Evolutionary conservation across 208 protist species (phyloP).

Genomic region (Phytomonas sp.): DNA sequence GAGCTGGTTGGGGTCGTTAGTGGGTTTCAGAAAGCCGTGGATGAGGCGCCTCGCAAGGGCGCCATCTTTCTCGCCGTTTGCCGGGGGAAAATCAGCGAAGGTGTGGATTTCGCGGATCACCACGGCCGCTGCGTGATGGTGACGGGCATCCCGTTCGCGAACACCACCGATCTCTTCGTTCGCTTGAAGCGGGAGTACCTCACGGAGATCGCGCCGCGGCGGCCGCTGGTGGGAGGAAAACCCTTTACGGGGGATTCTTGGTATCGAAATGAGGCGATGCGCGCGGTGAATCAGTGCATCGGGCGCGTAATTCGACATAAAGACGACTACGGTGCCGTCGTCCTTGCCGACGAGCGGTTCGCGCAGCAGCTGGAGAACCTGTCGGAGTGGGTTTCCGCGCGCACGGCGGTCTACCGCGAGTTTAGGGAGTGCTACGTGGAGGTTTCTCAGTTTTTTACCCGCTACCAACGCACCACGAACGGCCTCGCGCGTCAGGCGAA

Average conservation of each 20-base stretch:
- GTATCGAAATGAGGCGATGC: constrained; percentile 93
- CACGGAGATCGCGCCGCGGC: constrained; percentile 40
- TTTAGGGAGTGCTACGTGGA: constrained; percentile 62
- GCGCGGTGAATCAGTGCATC: constrained; percentile 96
- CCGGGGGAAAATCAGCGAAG: constrained; percentile 96
- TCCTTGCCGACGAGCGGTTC: constrained; percentile 95
- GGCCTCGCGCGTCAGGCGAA: not conserved
- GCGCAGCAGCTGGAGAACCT: constrained; percentile 22
- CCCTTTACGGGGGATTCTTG: constrained; percentile 90
- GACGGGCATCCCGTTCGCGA: constrained; percentile 92
- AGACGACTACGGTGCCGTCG: constrained; percentile 93
- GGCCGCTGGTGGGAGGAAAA: constrained; percentile 57
- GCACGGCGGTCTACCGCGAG: constrained; percentile 31
- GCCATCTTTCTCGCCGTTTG: constrained; percentile 95
- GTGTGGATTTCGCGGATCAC: constrained; percentile 95
- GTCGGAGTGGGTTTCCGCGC: constrained; percentile 55
- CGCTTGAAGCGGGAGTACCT: constrained; percentile 78
- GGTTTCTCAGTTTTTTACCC: constrained; percentile 59
- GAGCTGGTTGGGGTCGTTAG: constrained; percentile 51
- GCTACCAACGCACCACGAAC: constrained; percentile 6
- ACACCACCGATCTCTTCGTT: constrained; percentile 85
- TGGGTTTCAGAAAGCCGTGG: constrained; percentile 67
- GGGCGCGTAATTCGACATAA: constrained; percentile 96
- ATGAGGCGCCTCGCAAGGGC: constrained; percentile 35
- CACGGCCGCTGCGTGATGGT: constrained; percentile 94